Percentiles rank a stretch among this genome's conserved stretches.
These are phyloP conservation scores for Phytophthora brassicae DNA, from an alignment of 352 stramenopile genomes.

Conservation along the genomic window DNA sequence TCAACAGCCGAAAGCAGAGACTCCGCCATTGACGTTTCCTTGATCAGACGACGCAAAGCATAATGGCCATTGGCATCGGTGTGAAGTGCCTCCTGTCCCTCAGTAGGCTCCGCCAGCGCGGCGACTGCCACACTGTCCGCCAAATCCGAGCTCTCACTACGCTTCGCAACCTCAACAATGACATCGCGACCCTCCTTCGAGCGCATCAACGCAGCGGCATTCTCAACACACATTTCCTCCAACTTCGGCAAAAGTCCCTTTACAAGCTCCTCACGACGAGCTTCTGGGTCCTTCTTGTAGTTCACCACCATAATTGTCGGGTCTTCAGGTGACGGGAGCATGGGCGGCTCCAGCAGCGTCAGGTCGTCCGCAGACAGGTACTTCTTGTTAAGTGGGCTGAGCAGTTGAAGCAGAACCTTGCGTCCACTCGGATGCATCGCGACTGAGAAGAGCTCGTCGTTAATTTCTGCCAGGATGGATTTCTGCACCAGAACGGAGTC, in stretches of 20 bases:
- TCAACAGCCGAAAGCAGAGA: constrained; percentile 56
- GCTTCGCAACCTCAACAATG: constrained; percentile 80
- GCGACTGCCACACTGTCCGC: constrained; percentile 46
- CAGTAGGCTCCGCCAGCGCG: constrained; percentile 40
- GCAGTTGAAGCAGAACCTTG: constrained; percentile 80
- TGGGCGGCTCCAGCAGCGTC: constrained; percentile 66
- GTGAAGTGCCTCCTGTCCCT: constrained; percentile 61
- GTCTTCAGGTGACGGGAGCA: constrained; percentile 69
- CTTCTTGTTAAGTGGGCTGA: constrained; percentile 81
- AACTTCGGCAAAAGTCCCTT: constrained; percentile 80
- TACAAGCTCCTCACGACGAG: constrained; percentile 73
- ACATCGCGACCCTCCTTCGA: constrained; percentile 84
- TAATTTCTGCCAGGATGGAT: constrained; percentile 81
- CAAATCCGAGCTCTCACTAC: constrained; percentile 52
- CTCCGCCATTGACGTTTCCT: constrained; percentile 61
- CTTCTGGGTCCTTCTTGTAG: constrained; percentile 87
- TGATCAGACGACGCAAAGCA: constrained; percentile 73
- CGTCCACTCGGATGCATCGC: constrained; percentile 72
- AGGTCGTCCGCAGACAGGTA: constrained; percentile 84
- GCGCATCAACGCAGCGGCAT: constrained; percentile 64
- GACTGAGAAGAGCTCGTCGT: constrained; percentile 70
- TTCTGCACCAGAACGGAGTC: constrained; percentile 92
- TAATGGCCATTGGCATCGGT: constrained; percentile 76
- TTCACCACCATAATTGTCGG: constrained; percentile 65
- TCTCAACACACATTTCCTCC: constrained; percentile 71